Evolutionary conservation across 768 basidiomycete genomes (phyloP), one percentile per base, ranked within the genome.

Genomic region (Lactifluus pinguis): DNA sequence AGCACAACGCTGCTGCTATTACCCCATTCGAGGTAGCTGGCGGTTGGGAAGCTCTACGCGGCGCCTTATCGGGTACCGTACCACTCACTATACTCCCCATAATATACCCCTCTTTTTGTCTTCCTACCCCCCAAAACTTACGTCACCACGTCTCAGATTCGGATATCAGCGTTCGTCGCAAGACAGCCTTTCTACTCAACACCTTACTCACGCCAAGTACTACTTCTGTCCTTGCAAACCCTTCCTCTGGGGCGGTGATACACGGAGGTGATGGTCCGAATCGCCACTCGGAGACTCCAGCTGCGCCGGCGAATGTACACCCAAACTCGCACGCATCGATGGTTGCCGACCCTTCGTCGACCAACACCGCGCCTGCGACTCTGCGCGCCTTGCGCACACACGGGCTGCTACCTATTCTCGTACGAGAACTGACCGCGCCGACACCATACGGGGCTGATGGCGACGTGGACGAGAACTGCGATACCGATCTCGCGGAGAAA

Each of bases 121-220:
- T 34, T 6, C 38, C 30, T 30, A 11, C 6, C 38, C 4, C 25
- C 7, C 6, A 4, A 25, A 25, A 25, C 25, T 25, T 25, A 25
- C 25, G 25, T 25, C 25, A 25, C n/a, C n/a, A 4, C 9, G 11
- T 17, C 19, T 19, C 52, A 90, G 93, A 95, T 72, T 84, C 91
- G 6, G 83, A 88, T 63, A 85, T 90, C 30, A 72, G 74, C 41
- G 82, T 94, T 55, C 85, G 92, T 19, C 80, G 91, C 56, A 95
- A 95, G 70, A 77, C 81, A 0, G 79, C 82, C 4, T 94, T 93
- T 74, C 80, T 95, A 17, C 76, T 95, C 41, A 84, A 83, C 68
- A 74, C 82, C 0, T 81, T 94, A 55, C 79, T 92, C 51, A 74
- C 80, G 0, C 86, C 87, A 2, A 73, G 69, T 29, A 63, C n/a